Evolutionary conservation across 169 alveolate genomes (phyloP).

Genomic region (Perkinsus marinus): DNA sequence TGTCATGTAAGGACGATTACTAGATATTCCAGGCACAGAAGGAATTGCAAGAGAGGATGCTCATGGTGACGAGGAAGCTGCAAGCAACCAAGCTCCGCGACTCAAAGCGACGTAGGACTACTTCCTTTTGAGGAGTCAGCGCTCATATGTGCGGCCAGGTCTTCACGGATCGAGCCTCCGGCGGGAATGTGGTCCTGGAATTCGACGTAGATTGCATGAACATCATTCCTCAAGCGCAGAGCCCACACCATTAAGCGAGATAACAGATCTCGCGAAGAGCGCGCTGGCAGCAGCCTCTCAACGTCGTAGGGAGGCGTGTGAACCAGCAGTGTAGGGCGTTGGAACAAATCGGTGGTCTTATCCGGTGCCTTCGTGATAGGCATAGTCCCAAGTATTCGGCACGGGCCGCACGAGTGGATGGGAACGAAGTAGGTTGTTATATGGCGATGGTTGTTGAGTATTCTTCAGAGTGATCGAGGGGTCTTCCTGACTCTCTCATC

Average conservation of each 20-base stretch:
- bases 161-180: background rate
- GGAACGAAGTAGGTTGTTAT: background rate
- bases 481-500: background rate
- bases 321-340: background rate
- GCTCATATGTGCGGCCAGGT: background rate
- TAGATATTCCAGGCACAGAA: background rate
- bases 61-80: background rate
- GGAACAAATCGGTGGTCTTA: background rate
- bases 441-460: background rate
- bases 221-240: no score
- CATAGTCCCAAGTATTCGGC: background rate
- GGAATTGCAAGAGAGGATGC: background rate
- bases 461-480: no score
- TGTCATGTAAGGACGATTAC: background rate
- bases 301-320: background rate
- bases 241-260: background rate
- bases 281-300: background rate
- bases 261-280: background rate
- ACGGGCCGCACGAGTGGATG: background rate
- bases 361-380: background rate
- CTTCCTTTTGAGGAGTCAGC: background rate
- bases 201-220: no score
- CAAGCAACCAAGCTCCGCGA: background rate
- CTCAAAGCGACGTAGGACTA: background rate
- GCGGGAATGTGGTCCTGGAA: no score